Evolutionary conservation across 2,329 filamentous ascomycete genomes (phyloP).

Genomic region (Aureobasidium sp.): DNA sequence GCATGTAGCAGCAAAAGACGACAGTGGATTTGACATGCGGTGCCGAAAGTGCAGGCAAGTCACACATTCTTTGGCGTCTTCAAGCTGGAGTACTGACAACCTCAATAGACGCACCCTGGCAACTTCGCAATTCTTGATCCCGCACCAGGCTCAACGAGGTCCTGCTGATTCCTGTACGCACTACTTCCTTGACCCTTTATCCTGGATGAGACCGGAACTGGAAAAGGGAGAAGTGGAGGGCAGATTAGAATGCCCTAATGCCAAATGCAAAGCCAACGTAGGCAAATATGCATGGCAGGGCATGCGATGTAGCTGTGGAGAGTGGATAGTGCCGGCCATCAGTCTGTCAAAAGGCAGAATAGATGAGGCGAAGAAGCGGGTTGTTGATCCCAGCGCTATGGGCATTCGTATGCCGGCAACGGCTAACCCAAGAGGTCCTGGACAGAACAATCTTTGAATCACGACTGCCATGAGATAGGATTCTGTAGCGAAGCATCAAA

Average conservation of each 20-base stretch:
- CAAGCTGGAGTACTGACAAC: not conserved
- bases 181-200: constrained; percentile 82
- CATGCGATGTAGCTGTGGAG: constrained; percentile 80
- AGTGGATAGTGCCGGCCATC: constrained; percentile 87
- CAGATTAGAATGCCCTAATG: constrained; percentile 75
- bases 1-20: constrained; percentile 31
- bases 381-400: constrained; percentile 16
- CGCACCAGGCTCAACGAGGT: constrained; percentile 41
- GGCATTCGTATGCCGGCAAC: constrained; percentile 27
- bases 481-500: not conserved
- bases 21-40: constrained; percentile 53
- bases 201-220: constrained; percentile 89
- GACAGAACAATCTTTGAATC: constrained; percentile 3
- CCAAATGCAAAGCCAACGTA: constrained; percentile 73
- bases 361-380: constrained; percentile 48
- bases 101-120: constrained; percentile 48
- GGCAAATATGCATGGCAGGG: constrained; percentile 97
- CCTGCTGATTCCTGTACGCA: constrained; percentile 57
- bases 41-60: constrained; percentile 83
- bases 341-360: constrained; percentile 74
- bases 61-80: not conserved
- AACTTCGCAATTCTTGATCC: constrained; percentile 57
- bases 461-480: not conserved
- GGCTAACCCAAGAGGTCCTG: not conserved
- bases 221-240: constrained; percentile 76